A percentile compares a stretch with the other conserved stretches of the same genome.
Evolutionary conservation across 2,329 filamentous ascomycete species (phyloP).

Genomic region (Arthroderma sp.): DNA sequence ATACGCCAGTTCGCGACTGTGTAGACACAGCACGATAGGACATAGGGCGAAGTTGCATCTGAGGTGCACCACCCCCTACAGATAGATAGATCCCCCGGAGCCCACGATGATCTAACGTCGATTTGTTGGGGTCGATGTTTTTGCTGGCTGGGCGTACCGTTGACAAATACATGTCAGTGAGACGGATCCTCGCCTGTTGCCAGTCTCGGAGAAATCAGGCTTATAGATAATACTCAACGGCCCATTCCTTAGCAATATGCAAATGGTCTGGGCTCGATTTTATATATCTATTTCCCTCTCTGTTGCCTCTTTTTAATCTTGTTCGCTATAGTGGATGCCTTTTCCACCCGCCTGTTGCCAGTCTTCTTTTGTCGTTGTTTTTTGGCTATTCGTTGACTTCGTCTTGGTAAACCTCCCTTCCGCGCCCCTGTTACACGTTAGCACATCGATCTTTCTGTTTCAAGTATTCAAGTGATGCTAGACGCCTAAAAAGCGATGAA

Average conservation of each 20-base stretch:
- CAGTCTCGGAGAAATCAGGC: not conserved
- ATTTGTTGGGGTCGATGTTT: not conserved
- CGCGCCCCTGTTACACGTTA: not conserved
- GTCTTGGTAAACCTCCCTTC: not conserved
- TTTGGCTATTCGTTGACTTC: conserved; percentile 1
- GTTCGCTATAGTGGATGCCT: not conserved
- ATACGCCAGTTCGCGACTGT: not conserved
- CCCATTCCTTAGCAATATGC: not conserved
- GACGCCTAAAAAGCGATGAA: not conserved
- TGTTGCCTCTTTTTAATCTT: not conserved
- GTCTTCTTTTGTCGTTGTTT: not conserved
- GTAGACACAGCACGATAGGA: not conserved
- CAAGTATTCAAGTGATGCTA: not conserved
- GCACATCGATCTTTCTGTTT: not conserved
- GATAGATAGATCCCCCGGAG: not conserved
- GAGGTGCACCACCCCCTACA: not conserved
- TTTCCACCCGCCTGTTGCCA: not conserved
- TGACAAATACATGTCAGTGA: not conserved
- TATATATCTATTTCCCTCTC: not conserved
- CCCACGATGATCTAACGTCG: not conserved
- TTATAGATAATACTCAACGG: not conserved
- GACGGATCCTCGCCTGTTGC: not conserved
- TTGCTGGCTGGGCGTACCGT: not conserved
- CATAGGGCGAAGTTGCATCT: not conserved
- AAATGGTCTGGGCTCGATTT: not conserved